Evolutionary conservation across 768 basidiomycete genomes (phyloP), one percentile per base, ranked within the genome.

Genomic region (Pisolithus tinctorius): DNA sequence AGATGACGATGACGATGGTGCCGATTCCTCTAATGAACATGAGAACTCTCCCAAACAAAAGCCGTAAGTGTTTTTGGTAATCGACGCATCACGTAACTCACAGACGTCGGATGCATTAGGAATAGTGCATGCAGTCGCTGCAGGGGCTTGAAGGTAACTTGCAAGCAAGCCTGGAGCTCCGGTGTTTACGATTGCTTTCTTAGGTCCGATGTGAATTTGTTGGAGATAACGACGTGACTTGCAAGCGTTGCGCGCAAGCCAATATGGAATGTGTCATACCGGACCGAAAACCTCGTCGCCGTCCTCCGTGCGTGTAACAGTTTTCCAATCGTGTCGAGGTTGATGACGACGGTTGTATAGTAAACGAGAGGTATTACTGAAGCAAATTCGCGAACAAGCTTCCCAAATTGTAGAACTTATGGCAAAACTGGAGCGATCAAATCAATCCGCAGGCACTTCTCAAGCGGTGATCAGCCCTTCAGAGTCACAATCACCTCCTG

Each of bases 171-270:
- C 0, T 34, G 31, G 49, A 16, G 9, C 13, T 23, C 14, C 20
- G 42, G n/a, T 36, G 48, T 56, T 55, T 17, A 55, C 8, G 0
- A 37, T 7, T 48, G n/a, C 2, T 60, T 26, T 39, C 70, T 55
- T 74, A 88, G 74, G 87, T 89, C 51, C 82, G 78, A 57, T 91
- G 88, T 63, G 87, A 88, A 65, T 85, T 87, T 66, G 80, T 73
- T 63, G 78, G 78, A 13, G 83, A 86, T 46, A 79, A 75, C 13
- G 86, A 89, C 59, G 23, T 31, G 2, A 80, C 81, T 3, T 91
- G 88, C 67, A 87, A 80, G 61, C 82, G 88, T 10, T 91, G 88
- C 60, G 65, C 78, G 49, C 79, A 80, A 53, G 84, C 83, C 9
- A 79, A 78, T 6, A 82, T 86, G 50, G 84, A 87, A 47, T 91